Evolutionary conservation across 306 rosid genomes (phyloP).

Genomic region (Psophocarpus tetragonolobus): DNA sequence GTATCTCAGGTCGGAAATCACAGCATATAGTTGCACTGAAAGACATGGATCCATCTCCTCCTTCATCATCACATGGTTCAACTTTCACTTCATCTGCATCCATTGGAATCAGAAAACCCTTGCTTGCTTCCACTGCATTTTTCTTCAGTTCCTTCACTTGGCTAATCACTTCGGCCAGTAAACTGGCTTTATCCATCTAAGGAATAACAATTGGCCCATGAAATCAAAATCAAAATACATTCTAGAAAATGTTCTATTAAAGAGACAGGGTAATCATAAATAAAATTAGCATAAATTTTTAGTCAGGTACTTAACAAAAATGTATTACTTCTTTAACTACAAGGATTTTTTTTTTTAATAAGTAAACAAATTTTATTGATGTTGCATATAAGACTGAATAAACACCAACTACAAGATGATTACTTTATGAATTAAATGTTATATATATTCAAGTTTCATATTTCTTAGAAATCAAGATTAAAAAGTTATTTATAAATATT

Average conservation of each 20-base stretch:
- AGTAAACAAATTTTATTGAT: no score
- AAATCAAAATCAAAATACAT: constrained; percentile 21
- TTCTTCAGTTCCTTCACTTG: constrained; percentile 78
- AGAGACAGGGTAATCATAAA: background rate
- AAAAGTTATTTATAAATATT: no score
- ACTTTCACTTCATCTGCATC: constrained; percentile 80
- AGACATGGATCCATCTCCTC: constrained; percentile 45
- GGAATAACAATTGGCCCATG: constrained; percentile 31
- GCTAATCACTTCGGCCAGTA: constrained; percentile 71
- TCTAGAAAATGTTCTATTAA: constrained; percentile 1
- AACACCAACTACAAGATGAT: no score
- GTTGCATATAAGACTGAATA: no score
- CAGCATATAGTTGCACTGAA: constrained; percentile 74
- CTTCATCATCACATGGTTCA: constrained; percentile 50
- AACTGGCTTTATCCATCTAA: constrained; percentile 89
- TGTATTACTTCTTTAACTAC: background rate
- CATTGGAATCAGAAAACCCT: constrained; percentile 66
- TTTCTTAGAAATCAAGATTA: no score
- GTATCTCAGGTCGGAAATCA: constrained; percentile 67
- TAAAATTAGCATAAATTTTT: constrained; percentile 1
- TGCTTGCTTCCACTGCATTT: constrained; percentile 67
- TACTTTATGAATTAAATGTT: no score
- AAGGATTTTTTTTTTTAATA: no score
- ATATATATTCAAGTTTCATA: no score
- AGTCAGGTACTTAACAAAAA: background rate